A percentile compares a stretch with the other conserved stretches of the same genome.
Evolutionary conservation across 768 basidiomycete species (phyloP).

Genomic region (Naganishia randhawae): DNA sequence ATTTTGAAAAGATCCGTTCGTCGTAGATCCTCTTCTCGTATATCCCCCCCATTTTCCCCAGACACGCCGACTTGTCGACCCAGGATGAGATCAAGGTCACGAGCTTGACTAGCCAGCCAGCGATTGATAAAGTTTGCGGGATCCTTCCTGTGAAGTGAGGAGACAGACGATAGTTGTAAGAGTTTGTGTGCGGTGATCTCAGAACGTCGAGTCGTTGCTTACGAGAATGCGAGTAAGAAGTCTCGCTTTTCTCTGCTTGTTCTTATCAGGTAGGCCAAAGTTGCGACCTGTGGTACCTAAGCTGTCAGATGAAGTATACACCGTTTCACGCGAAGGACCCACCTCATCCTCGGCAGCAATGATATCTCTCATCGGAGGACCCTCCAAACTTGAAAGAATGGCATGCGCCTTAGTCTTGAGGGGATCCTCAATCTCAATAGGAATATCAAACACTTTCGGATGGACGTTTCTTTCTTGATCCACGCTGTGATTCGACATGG

Average conservation of each 20-base stretch:
- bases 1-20: conserved; percentile 85
- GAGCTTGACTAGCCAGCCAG: conserved; percentile 86
- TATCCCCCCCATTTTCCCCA: conserved; percentile 49
- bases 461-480: conserved; percentile 60
- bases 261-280: conserved; percentile 75
- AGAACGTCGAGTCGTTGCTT: conserved; percentile 21
- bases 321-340: conserved; percentile 23
- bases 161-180: background rate
- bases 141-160: conserved; percentile 52
- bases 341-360: conserved; percentile 84
- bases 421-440: conserved; percentile 80
- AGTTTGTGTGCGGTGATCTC: background rate
- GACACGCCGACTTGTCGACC: conserved; percentile 68
- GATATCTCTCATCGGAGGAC: conserved; percentile 64
- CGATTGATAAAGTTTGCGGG: conserved; percentile 78
- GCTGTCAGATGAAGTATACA: background rate
- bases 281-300: conserved; percentile 61
- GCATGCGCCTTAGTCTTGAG: conserved; percentile 67
- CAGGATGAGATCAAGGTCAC: conserved; percentile 83
- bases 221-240: conserved; percentile 75
- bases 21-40: conserved; percentile 81
- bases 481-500: conserved; percentile 33
- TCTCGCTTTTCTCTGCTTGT: conserved; percentile 81
- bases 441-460: conserved; percentile 77
- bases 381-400: conserved; percentile 64